These are phyloP conservation scores for Brassica rapa DNA, from an alignment of 345 rosid species.

Conservation along the genomic window DNA sequence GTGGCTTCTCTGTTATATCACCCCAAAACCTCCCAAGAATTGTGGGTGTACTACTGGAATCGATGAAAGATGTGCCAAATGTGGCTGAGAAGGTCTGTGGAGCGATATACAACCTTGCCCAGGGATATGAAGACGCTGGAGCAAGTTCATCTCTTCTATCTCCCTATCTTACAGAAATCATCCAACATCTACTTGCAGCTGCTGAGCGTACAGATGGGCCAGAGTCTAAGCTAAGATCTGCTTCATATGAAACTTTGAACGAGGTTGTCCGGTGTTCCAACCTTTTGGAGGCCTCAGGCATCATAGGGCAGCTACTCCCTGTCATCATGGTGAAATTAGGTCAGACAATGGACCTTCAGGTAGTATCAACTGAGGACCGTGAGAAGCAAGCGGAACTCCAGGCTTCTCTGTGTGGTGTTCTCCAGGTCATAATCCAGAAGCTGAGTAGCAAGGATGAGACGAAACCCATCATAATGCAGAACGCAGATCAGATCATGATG, in stretches of 20 bases:
- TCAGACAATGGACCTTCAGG: conserved; percentile 73
- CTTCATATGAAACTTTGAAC: conserved; percentile 89
- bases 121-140: conserved; percentile 85
- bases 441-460: conserved; percentile 67
- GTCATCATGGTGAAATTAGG: conserved; percentile 71
- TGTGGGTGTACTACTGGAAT: conserved; percentile 65
- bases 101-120: conserved; percentile 83
- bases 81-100: conserved; percentile 95
- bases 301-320: conserved; percentile 73
- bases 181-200: conserved; percentile 60
- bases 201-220: conserved; percentile 73
- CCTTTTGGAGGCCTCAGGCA: conserved; percentile 59
- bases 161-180: conserved; percentile 67
- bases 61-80: conserved; percentile 76
- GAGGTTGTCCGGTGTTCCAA: conserved; percentile 89
- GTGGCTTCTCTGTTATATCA: conserved; percentile 68
- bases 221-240: conserved; percentile 74
- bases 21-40: conserved; percentile 65
- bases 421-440: conserved; percentile 95
- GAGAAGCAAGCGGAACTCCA: conserved; percentile 93
- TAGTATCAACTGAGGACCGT: conserved; percentile 72
- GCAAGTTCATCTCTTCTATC: conserved; percentile 65
- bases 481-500: conserved; percentile 82
- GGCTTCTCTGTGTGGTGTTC: conserved; percentile 88
- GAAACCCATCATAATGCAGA: conserved; percentile 59